These are phyloP conservation scores for Rhizopogon roseolus DNA, from an alignment of 768 basidiomycete genomes.

Conservation along the genomic window DNA sequence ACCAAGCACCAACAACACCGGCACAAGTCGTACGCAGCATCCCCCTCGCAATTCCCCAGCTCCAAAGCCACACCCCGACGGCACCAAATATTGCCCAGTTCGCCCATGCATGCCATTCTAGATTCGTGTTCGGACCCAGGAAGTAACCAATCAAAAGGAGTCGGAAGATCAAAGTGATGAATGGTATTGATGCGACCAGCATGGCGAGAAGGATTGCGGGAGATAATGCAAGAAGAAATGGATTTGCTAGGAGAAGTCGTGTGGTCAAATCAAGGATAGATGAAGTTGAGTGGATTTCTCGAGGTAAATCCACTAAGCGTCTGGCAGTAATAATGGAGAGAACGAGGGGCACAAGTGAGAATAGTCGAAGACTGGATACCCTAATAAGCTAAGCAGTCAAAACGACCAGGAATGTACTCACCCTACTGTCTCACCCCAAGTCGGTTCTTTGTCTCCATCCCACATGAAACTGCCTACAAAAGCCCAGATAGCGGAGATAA, in stretches of 20 bases:
- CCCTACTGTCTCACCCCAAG: slow-evolving; percentile 83
- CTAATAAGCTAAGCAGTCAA: slow-evolving; percentile 12
- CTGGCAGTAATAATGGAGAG: slow-evolving; percentile 69
- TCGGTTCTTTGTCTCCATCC: slow-evolving; percentile 49
- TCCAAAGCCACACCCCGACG: slow-evolving; percentile 62
- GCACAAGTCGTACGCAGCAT: slow-evolving; percentile 71
- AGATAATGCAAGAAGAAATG: slow-evolving; percentile 71
- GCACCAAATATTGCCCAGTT: slow-evolving; percentile 67
- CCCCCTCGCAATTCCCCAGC: slow-evolving; percentile 75
- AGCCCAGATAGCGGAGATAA: slow-evolving; percentile 75
- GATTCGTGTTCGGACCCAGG: slow-evolving; percentile 38
- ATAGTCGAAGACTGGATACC: slow-evolving; percentile 58
- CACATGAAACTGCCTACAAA: slow-evolving; percentile 77
- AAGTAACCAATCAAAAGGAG: slow-evolving; percentile 66
- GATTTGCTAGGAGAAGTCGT: slow-evolving; percentile 63
- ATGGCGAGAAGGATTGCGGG: slow-evolving; percentile 64
- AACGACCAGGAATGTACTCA: slow-evolving; percentile 30
- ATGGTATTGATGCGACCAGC: slow-evolving; percentile 72
- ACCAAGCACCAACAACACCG: slow-evolving; percentile 89
- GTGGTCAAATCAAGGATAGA: slow-evolving; percentile 56
- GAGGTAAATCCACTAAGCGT: slow-evolving; percentile 66
- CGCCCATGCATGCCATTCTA: slow-evolving; percentile 60
- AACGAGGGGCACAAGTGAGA: slow-evolving; percentile 69
- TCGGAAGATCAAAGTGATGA: slow-evolving; percentile 74
- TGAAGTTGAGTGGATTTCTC: slow-evolving; percentile 64